Percentiles rank a stretch among this genome's conserved stretches.
phyloP scores from a whole-genome alignment of 441 rosid genomes.

The Erysimum cheiri region DNA sequence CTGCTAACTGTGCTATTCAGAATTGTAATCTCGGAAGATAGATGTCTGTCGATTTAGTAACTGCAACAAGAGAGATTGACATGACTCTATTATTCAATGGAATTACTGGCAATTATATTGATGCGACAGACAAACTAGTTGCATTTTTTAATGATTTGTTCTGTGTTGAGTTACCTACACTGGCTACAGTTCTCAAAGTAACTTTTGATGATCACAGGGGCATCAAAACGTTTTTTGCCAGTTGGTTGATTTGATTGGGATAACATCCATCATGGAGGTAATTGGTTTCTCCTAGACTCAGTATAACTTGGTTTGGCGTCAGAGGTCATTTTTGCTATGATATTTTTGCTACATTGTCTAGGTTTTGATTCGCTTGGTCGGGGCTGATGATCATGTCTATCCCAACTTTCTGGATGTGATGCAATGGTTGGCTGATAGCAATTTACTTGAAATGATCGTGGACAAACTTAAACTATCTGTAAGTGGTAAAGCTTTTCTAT shows the following conservation, averaged over 20 bases:
- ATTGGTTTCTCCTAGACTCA: slow-evolving; percentile 13
- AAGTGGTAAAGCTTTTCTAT: slow-evolving; percentile 48
- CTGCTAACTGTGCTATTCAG: slow-evolving; percentile 11
- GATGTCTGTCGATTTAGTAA: background rate
- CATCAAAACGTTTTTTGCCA: slow-evolving; percentile 85
- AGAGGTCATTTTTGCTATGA: slow-evolving; percentile 23
- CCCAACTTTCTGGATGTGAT: slow-evolving; percentile 96
- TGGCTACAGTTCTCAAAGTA: slow-evolving; percentile 33
- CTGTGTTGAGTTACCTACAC: slow-evolving; percentile 16
- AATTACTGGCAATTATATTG: background rate
- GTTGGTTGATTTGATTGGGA: slow-evolving; percentile 94
- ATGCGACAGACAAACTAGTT: background rate
- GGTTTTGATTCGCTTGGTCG: slow-evolving; percentile 96
- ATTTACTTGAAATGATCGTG: slow-evolving; percentile 92
- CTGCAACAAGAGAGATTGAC: slow-evolving; percentile 1
- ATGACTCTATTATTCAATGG: background rate
- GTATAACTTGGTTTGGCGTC: slow-evolving; percentile 23
- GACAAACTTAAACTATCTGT: slow-evolving; percentile 90
- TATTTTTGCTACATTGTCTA: slow-evolving; percentile 43
- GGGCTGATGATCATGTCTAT: slow-evolving; percentile 97
- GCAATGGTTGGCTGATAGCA: slow-evolving; percentile 96
- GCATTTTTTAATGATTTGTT: background rate
- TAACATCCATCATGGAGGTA: slow-evolving; percentile 99
- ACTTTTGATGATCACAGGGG: slow-evolving; percentile 55
- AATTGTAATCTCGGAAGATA: background rate